These are phyloP conservation scores for Colletotrichum tofieldiae DNA, from an alignment of 2,329 filamentous ascomycete species.

Conservation along the genomic window DNA sequence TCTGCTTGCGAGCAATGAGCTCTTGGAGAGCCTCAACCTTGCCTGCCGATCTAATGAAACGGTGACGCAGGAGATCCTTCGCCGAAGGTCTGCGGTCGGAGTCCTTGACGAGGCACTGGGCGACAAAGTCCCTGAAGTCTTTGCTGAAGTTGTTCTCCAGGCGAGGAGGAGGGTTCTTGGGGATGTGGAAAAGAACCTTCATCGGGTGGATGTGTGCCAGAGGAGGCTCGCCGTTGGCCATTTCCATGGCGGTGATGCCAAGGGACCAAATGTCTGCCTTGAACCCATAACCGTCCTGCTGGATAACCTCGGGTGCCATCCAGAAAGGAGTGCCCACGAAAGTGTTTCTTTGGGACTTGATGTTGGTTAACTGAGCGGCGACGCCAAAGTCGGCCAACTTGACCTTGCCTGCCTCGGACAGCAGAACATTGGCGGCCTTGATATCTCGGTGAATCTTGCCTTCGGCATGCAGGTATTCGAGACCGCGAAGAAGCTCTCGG, in stretches of 20 bases:
- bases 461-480: slow-evolving; percentile 94
- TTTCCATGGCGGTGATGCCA: slow-evolving; percentile 91
- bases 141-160: slow-evolving; percentile 89
- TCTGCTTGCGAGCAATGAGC: slow-evolving; percentile 85
- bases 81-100: slow-evolving; percentile 87
- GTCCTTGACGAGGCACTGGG: slow-evolving; percentile 93
- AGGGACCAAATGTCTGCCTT: slow-evolving; percentile 96
- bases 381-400: slow-evolving; percentile 98
- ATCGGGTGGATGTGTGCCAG: slow-evolving; percentile 89
- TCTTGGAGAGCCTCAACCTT: slow-evolving; percentile 92
- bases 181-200: slow-evolving; percentile 94
- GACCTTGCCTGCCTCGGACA: slow-evolving; percentile 91
- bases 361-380: slow-evolving; percentile 95
- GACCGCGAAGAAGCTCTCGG: slow-evolving; percentile 88
- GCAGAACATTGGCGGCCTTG: slow-evolving; percentile 95
- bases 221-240: slow-evolving; percentile 91
- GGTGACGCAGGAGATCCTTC: slow-evolving; percentile 88
- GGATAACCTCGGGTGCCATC: slow-evolving; percentile 97
- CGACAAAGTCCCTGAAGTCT: slow-evolving; percentile 95
- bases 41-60: slow-evolving; percentile 89
- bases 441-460: slow-evolving; percentile 98
- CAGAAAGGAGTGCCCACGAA: slow-evolving; percentile 98
- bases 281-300: slow-evolving; percentile 86
- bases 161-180: slow-evolving; percentile 87
- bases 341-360: slow-evolving; percentile 97